phyloP scores from a whole-genome alignment of 2,329 filamentous ascomycete genomes.

The Cercospora zeina region DNA sequence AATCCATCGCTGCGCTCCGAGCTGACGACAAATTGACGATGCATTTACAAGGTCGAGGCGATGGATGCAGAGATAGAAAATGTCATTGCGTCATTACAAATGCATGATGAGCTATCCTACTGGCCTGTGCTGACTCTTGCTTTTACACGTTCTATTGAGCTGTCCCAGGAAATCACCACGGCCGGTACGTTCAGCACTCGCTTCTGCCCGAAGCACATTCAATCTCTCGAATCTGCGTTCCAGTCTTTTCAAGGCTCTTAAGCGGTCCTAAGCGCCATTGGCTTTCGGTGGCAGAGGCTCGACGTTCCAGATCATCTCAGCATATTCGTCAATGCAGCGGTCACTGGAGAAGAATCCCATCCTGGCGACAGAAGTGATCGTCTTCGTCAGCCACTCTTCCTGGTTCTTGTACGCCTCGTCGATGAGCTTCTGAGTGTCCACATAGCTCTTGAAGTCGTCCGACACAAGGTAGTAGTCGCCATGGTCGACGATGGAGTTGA shows the following conservation, averaged over 20 bases:
- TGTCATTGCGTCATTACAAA: slow-evolving; percentile 3
- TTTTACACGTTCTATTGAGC: background rate
- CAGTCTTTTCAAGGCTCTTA: background rate
- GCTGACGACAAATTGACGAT: background rate
- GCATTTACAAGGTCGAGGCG: background rate
- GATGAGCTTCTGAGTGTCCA: slow-evolving; percentile 85
- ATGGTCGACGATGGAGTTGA: slow-evolving; percentile 83
- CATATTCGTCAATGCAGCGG: slow-evolving; percentile 95
- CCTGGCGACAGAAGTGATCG: slow-evolving; percentile 79
- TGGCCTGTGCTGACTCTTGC: background rate
- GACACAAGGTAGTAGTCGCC: slow-evolving; percentile 98
- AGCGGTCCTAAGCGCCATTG: slow-evolving; percentile 17
- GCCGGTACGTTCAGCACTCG: background rate
- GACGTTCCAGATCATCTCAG: slow-evolving; percentile 94
- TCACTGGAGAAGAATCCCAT: slow-evolving; percentile 98
- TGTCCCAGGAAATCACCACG: background rate
- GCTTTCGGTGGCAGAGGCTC: slow-evolving; percentile 64
- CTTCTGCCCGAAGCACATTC: background rate
- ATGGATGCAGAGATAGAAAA: background rate
- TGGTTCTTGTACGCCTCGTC: slow-evolving; percentile 90
- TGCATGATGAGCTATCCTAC: background rate
- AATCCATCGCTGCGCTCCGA: background rate
- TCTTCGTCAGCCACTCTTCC: slow-evolving; percentile 89
- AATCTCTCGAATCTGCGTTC: background rate
- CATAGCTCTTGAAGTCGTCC: slow-evolving; percentile 94